Evolutionary conservation across 345 rosid genomes (phyloP).

Genomic region (Citrus maxima): DNA sequence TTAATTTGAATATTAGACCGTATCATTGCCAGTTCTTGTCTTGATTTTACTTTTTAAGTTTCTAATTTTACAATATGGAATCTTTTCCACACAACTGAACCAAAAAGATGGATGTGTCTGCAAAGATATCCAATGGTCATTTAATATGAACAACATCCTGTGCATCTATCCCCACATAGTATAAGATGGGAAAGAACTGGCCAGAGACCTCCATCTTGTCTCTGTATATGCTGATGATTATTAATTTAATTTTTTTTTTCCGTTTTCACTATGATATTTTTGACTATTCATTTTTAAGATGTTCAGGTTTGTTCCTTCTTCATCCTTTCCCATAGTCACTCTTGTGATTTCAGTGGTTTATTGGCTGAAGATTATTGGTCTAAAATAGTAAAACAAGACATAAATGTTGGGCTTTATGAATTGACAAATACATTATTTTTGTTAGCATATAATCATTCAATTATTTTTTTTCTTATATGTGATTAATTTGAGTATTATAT

Average conservation of each 20-base stretch:
- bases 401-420: background rate
- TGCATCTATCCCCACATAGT: background rate
- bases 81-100: background rate
- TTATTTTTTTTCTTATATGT: background rate
- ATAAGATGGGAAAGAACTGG: background rate
- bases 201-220: background rate
- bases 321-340: background rate
- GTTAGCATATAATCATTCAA: background rate
- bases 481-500: background rate
- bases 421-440: background rate
- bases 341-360: background rate
- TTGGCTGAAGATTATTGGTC: background rate
- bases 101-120: background rate
- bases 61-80: background rate
- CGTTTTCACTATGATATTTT: background rate
- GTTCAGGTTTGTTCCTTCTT: background rate
- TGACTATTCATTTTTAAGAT: background rate
- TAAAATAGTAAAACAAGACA: background rate
- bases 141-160: background rate
- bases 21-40: background rate
- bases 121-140: background rate
- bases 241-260: background rate
- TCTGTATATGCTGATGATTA: background rate
- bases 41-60: background rate
- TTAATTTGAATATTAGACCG: background rate